Base-by-base conservation (phyloP, 2,329 filamentous ascomycete species). In the Atkinsonella texensis region DNA sequence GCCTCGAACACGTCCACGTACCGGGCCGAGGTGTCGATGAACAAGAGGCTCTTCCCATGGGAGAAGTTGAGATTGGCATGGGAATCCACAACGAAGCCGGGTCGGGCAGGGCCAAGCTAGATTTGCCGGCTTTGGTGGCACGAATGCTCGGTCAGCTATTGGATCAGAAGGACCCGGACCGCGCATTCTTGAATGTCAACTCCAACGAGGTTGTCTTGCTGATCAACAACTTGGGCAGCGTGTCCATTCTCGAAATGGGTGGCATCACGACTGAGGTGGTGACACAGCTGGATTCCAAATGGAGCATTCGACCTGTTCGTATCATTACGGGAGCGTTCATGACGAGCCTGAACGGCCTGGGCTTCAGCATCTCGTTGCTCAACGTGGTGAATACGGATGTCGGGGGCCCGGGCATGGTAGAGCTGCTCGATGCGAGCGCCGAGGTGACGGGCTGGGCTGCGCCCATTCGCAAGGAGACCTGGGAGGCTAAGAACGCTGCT, bases 1-100 rank as follows among this genome's bases (percentile, higher is more conserved):
- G 87, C 50, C 71, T 96, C 42, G 84, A 86, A 56, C 90, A 95
- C 64, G 90, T 96, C n/a, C 91, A 96, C 63, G 87, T 96, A 0
- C 91, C 91, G 0, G 90, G 91, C 4, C 78, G 89, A 54, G 77
- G 73, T 1, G 63, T 72, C 7, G 77, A 74, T 43, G 78, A 81
- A 23, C 81, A 82, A 31, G 65, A 40, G 18, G 35, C 59, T 42
- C 68, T 91, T 52, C 74, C 69, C 46, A 66, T 59, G 3, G 76
- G 71, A 40, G 77, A 83, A 62, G 76, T 82, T 28, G 80, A 84
- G 65, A 69, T 84, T 46, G 85, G 85, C 31, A 89, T 89, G 85
- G 85, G 85, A 12, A 88, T 88, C 58, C 85, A 89, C 64, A 88
- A 88, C 59, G 83, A 85, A 64, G 70, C 78, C 0, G 80, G 80